Evolutionary conservation across 2,329 filamentous ascomycete species (phyloP).

Genomic region (Decorospora gaudefroyi): DNA sequence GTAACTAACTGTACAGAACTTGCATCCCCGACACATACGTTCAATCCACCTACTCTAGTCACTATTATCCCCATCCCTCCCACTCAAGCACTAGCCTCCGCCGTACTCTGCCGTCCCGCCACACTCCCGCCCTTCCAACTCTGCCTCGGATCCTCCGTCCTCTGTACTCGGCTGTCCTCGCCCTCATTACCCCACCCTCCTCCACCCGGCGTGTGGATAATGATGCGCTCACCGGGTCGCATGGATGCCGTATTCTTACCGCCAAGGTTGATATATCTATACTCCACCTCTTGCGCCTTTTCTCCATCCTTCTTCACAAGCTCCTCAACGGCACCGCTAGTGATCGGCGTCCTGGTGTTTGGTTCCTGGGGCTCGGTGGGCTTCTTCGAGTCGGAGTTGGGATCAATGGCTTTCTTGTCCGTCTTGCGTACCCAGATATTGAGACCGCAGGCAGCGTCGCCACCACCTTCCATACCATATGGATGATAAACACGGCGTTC

Average conservation of each 20-base stretch:
- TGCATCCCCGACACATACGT: no score
- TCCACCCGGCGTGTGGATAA: conserved; percentile 76
- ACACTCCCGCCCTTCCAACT: conserved; percentile 65
- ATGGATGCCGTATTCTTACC: conserved; percentile 80
- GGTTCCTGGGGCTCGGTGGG: conserved; percentile 23
- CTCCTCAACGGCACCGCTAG: conserved; percentile 51
- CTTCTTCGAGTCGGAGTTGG: conserved; percentile 30
- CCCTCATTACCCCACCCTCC: conserved; percentile 73
- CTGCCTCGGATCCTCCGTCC: conserved; percentile 61
- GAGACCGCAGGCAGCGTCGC: conserved; percentile 74
- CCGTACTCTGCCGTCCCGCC: conserved; percentile 59
- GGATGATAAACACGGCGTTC: conserved; percentile 77
- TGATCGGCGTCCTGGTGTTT: conserved; percentile 52
- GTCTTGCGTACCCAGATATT: conserved; percentile 87
- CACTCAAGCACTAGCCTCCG: conserved; percentile 50
- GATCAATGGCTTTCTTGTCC: conserved; percentile 32
- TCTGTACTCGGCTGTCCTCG: conserved; percentile 57
- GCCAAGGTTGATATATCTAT: conserved; percentile 71
- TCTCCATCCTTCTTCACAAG: conserved; percentile 37
- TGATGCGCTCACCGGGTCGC: conserved; percentile 75
- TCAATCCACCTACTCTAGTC: no score
- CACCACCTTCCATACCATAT: conserved; percentile 82
- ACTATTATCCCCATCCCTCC: no score
- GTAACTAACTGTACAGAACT: no score
- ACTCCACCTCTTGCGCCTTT: conserved; percentile 54